These are phyloP conservation scores for Eucalyptus microcorys DNA, from an alignment of 345 rosid species.

Conservation along the genomic window DNA sequence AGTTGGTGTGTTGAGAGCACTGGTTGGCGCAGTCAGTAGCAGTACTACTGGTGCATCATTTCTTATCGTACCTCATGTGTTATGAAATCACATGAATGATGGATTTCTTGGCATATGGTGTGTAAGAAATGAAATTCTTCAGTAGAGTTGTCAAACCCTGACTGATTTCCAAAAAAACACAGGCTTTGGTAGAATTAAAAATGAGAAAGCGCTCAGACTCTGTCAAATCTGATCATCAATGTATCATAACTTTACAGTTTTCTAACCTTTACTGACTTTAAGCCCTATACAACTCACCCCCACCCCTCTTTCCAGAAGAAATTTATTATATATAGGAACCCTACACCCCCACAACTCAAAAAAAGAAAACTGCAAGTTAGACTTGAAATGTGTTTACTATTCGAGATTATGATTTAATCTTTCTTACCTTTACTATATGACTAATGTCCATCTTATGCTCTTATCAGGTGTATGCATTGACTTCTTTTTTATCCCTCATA, in stretches of 20 bases:
- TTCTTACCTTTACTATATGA: not conserved
- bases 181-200: not conserved
- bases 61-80: not conserved
- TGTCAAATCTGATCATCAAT: not conserved
- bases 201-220: not conserved
- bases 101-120: not conserved
- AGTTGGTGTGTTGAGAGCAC: not conserved
- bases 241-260: not conserved
- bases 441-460: not conserved
- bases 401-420: not conserved
- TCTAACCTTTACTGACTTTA: not conserved
- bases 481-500: constrained; percentile 78
- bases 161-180: not conserved
- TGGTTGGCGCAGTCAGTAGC: not conserved
- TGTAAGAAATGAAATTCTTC: not conserved
- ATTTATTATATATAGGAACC: not conserved
- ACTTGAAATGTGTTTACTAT: not conserved
- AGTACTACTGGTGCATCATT: not conserved
- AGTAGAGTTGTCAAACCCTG: not conserved
- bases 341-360: not conserved
- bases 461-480: constrained; percentile 77
- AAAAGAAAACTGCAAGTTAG: not conserved
- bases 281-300: not conserved
- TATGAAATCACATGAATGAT: not conserved
- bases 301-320: not conserved